These are phyloP conservation scores for Amanita subjunquillea DNA, from an alignment of 768 basidiomycete species.

Conservation along the genomic window DNA sequence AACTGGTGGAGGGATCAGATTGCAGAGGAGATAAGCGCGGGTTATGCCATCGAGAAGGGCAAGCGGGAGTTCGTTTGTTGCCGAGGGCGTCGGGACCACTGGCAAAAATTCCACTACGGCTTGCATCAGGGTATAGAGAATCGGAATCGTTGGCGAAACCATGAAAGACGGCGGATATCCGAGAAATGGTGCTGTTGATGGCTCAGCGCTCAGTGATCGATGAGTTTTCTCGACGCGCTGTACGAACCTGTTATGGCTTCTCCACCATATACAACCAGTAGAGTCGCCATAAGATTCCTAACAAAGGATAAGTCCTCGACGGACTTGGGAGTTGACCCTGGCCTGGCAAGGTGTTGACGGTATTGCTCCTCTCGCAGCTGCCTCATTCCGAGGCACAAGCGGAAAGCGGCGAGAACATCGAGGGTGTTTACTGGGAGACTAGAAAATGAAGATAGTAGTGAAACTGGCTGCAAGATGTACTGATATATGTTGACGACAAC, in stretches of 20 bases:
- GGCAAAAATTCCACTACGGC: constrained; percentile 55
- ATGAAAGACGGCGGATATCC: constrained; percentile 71
- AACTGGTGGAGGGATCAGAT: constrained; percentile 64
- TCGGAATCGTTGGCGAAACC: constrained; percentile 55
- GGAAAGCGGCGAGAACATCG: constrained; percentile 56
- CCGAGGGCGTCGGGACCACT: constrained; percentile 35
- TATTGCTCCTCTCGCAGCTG: constrained; percentile 49
- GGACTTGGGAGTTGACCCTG: constrained; percentile 17
- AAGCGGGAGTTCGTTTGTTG: constrained; percentile 59
- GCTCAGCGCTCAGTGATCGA: background rate
- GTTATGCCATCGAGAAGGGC: constrained; percentile 70
- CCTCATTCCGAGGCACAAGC: constrained; percentile 60
- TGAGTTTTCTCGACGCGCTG: background rate
- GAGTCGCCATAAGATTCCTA: constrained; percentile 43
- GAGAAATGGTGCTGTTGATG: constrained; percentile 46
- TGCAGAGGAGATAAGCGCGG: constrained; percentile 70
- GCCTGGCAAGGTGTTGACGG: constrained; percentile 31
- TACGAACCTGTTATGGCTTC: constrained; percentile 51
- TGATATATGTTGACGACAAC: constrained; percentile 41
- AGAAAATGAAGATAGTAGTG: constrained; percentile 55
- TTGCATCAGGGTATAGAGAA: constrained; percentile 52
- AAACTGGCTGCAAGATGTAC: constrained; percentile 44
- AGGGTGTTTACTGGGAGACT: constrained; percentile 48
- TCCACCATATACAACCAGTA: constrained; percentile 72
- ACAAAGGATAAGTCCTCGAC: constrained; percentile 46